Conservation (phyloP, 2,329 filamentous ascomycete species). For the Trichoderma asperellum region DNA sequence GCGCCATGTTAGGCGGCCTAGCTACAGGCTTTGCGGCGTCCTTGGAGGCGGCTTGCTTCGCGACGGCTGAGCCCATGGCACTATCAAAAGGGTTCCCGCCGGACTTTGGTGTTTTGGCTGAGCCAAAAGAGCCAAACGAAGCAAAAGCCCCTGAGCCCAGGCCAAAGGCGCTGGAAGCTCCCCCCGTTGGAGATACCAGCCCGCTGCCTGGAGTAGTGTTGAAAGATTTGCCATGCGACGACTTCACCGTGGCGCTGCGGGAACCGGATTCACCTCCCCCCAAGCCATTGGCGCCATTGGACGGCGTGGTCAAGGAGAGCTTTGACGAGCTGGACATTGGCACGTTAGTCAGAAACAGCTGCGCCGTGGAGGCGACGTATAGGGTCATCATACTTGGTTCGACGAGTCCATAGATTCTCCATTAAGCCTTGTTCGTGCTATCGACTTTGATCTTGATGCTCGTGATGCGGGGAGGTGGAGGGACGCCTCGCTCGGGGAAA, state of each 20-base stretch:
- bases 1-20: constrained; percentile 46
- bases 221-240: constrained; percentile 79
- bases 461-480: constrained; percentile 27
- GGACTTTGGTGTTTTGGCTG: constrained; percentile 85
- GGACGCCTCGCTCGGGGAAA: constrained; percentile 34
- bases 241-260: constrained; percentile 71
- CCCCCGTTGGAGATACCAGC: constrained; percentile 50
- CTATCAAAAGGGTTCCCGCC: constrained; percentile 80
- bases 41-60: constrained; percentile 41
- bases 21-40: constrained; percentile 39
- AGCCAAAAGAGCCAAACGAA: constrained; percentile 65
- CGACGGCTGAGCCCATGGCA: constrained; percentile 55
- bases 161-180: constrained; percentile 86
- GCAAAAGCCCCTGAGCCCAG: constrained; percentile 95
- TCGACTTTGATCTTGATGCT: constrained; percentile 25
- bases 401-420: constrained; percentile 77
- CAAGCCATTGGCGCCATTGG: constrained; percentile 56
- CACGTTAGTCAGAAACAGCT: constrained; percentile 30
- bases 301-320: constrained; percentile 82
- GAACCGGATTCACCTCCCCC: constrained; percentile 57
- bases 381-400: constrained; percentile 69
- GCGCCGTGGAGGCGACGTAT: constrained; percentile 2
- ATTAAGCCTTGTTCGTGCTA: constrained; percentile 49
- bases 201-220: constrained; percentile 69
- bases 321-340: constrained; percentile 70